Percentiles rank a stretch among this genome's conserved stretches.
These are phyloP conservation scores for Colletotrichum agaves DNA, from an alignment of 2,329 filamentous ascomycete species.

Conservation along the genomic window DNA sequence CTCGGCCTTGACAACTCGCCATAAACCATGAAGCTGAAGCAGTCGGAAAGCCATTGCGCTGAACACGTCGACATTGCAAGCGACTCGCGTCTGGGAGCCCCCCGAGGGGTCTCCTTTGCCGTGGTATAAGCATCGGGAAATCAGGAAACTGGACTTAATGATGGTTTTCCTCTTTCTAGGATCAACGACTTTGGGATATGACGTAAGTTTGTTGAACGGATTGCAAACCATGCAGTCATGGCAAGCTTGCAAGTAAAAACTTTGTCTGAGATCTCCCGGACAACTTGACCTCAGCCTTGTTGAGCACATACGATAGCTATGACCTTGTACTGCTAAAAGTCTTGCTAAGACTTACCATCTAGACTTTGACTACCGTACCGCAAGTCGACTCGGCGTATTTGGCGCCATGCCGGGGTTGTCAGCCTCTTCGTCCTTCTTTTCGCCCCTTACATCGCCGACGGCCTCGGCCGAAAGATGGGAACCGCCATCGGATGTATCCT, in stretches of 20 bases:
- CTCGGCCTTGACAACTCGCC: not conserved
- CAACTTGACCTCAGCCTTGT: constrained; percentile 25
- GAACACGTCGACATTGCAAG: constrained; percentile 8
- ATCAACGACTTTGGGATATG: constrained; percentile 51
- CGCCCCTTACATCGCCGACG: constrained; percentile 57
- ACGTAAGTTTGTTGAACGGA: constrained; percentile 59
- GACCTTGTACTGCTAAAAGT: too few species aligned
- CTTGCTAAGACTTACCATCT: not conserved
- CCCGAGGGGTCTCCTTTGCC: constrained; percentile 30
- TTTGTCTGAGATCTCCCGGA: not conserved
- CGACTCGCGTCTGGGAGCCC: constrained; percentile 11
- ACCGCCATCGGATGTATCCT: constrained; percentile 60
- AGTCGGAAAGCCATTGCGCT: constrained; percentile 19
- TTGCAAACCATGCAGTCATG: constrained; percentile 57
- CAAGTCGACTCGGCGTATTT: constrained; percentile 53
- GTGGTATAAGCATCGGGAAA: constrained; percentile 46
- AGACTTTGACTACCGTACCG: constrained; percentile 49
- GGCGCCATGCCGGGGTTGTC: constrained; percentile 60
- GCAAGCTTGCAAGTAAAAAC: constrained; percentile 47
- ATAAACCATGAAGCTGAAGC: constrained; percentile 17
- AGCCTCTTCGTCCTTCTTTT: constrained; percentile 59
- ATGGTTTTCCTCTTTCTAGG: constrained; percentile 48
- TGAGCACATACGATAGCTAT: too few species aligned
- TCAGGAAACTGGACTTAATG: constrained; percentile 46
- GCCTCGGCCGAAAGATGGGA: constrained; percentile 55